A percentile compares a stretch with the other conserved stretches of the same genome.
phyloP scores from a whole-genome alignment of 768 basidiomycete genomes.

The Trametes punicea region DNA sequence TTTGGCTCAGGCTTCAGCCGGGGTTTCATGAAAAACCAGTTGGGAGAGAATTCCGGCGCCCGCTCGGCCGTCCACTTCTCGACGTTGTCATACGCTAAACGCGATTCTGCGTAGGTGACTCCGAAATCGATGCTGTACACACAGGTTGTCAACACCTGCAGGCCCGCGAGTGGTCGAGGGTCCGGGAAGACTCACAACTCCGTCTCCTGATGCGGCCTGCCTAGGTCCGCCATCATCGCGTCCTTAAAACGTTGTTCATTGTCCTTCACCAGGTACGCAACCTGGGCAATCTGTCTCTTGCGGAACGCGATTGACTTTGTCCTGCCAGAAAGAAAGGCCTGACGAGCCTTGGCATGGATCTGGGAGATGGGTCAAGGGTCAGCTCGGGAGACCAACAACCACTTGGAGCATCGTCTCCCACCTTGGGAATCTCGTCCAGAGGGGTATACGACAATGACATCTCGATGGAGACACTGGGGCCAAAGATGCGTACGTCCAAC shows the following conservation, averaged over 20 bases:
- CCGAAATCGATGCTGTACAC: slow-evolving; percentile 55
- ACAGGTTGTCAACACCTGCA: too few species aligned
- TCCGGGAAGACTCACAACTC: slow-evolving; percentile 43
- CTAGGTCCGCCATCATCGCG: slow-evolving; percentile 59
- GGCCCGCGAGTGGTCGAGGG: background rate
- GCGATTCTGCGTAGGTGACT: slow-evolving; percentile 47
- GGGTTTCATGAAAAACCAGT: slow-evolving; percentile 57
- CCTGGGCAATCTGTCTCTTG: slow-evolving; percentile 69
- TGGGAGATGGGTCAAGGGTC: slow-evolving; percentile 24
- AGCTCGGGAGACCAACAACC: background rate
- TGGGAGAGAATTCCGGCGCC: slow-evolving; percentile 51
- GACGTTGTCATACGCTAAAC: slow-evolving; percentile 55
- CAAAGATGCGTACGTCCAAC: background rate
- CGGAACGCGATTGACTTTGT: slow-evolving; percentile 60
- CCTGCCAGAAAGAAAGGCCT: slow-evolving; percentile 63
- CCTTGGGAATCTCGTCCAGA: slow-evolving; percentile 27
- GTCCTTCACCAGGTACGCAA: slow-evolving; percentile 72
- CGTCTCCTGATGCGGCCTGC: slow-evolving; percentile 56
- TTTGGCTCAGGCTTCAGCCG: slow-evolving; percentile 71
- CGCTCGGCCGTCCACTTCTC: slow-evolving; percentile 73
- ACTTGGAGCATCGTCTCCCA: background rate
- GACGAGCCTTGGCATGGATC: slow-evolving; percentile 54
- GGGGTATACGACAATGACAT: background rate
- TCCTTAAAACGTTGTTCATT: slow-evolving; percentile 58
- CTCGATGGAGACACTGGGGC: background rate